These are phyloP conservation scores for Pyrenopolyporus hunteri DNA, from an alignment of 495 filamentous ascomycete species.

Conservation along the genomic window DNA sequence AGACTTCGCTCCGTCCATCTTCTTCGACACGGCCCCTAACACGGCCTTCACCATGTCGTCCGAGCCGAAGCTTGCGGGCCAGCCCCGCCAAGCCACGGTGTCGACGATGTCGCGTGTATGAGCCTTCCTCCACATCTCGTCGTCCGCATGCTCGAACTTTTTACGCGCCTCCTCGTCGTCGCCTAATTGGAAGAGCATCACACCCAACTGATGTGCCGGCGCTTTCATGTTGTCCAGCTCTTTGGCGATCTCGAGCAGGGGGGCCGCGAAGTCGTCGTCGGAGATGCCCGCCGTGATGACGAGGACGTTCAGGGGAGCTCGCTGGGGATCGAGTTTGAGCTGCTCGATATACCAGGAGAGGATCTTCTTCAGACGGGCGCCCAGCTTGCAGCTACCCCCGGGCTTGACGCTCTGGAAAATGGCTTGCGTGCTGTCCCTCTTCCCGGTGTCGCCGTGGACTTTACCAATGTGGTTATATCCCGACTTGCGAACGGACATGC, in stretches of 20 bases:
- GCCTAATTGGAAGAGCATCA: constrained; percentile 34
- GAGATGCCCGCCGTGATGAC: constrained; percentile 30
- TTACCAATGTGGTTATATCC: constrained; percentile 35
- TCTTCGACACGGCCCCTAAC: constrained; percentile 35
- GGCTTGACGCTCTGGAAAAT: constrained; percentile 34
- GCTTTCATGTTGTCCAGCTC: constrained; percentile 28
- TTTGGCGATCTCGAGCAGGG: constrained; percentile 16
- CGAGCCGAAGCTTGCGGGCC: constrained; percentile 28
- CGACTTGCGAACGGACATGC: constrained; percentile 33
- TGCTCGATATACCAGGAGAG: constrained; percentile 34
- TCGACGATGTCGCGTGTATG: constrained; percentile 32
- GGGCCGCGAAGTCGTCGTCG: constrained; percentile 25
- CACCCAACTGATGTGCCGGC: constrained; percentile 25
- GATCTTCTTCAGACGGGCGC: constrained; percentile 22
- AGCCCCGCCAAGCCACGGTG: constrained; percentile 31
- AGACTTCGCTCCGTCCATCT: constrained; percentile 32
- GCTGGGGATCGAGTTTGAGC: constrained; percentile 28
- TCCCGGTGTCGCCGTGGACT: constrained; percentile 28
- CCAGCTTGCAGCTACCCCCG: constrained; percentile 28
- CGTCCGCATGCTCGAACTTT: constrained; percentile 33
- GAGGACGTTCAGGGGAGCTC: constrained; percentile 31
- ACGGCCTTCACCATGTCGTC: constrained; percentile 35
- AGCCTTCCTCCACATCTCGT: constrained; percentile 27
- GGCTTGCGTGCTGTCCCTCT: constrained; percentile 28
- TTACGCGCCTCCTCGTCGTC: constrained; percentile 29